Evolutionary conservation across 768 basidiomycete species (phyloP).

Genomic region (Pseudohyphozyma bogoriensis): DNA sequence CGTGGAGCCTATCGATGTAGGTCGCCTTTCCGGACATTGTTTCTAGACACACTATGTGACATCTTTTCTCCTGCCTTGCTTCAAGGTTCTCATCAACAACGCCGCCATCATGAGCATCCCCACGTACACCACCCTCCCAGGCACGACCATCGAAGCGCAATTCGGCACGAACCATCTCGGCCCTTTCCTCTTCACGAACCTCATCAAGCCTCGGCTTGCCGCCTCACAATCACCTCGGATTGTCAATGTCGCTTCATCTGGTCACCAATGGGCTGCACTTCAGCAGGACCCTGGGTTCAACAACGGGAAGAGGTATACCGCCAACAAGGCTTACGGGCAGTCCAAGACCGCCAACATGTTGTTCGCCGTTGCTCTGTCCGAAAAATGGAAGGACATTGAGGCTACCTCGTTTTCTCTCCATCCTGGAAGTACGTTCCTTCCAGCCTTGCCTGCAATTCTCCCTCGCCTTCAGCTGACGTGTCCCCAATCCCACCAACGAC

Average conservation of each 20-base stretch:
- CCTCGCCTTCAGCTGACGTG: neutral
- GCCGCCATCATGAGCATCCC: too few relatives aligned
- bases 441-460: too few relatives aligned
- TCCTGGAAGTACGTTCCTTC: neutral
- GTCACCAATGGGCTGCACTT: neutral
- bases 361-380: neutral
- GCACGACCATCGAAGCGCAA: slow-evolving; percentile 19
- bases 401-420: neutral
- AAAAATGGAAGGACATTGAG: neutral
- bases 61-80: neutral
- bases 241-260: slow-evolving; percentile 5
- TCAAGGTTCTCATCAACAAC: slow-evolving; percentile 25
- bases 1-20: slow-evolving; percentile 18
- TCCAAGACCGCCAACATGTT: slow-evolving; percentile 25
- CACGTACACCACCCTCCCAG: neutral
- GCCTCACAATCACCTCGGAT: slow-evolving; percentile 1
- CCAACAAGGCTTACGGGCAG: neutral
- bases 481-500: neutral
- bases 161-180: slow-evolving; percentile 25
- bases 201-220: neutral
- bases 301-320: neutral
- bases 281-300: neutral
- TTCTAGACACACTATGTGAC: neutral
- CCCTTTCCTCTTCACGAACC: slow-evolving; percentile 23
- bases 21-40: neutral